Evolutionary conservation across 306 rosid species (phyloP).

Genomic region (Fragaria vesca): DNA sequence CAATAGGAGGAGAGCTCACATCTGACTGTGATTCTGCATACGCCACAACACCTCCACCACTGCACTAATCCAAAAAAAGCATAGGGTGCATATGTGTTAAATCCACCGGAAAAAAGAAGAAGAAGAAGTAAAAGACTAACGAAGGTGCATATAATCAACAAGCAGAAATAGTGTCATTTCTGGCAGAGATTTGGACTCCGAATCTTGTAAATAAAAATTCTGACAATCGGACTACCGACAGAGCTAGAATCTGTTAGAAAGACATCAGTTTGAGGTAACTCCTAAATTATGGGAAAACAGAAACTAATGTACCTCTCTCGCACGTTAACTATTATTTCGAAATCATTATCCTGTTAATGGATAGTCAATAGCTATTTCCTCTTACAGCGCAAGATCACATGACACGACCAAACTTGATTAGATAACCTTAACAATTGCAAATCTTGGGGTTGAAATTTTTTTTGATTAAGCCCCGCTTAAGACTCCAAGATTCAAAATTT

Average conservation of each 20-base stretch:
- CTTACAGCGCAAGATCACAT: background rate
- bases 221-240: background rate
- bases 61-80: constrained; percentile 31
- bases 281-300: background rate
- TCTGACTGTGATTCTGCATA: constrained; percentile 69
- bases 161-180: background rate
- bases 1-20: constrained; percentile 31
- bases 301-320: background rate
- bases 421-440: background rate
- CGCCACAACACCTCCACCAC: constrained; percentile 83
- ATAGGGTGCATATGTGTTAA: background rate
- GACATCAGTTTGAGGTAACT: background rate
- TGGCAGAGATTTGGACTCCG: background rate
- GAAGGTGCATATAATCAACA: background rate
- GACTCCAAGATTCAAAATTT: background rate
- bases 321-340: background rate
- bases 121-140: background rate
- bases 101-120: background rate
- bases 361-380: background rate
- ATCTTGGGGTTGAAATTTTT: background rate
- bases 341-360: background rate
- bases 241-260: background rate
- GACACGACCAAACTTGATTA: background rate
- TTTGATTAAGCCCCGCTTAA: background rate
- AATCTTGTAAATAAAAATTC: background rate